These are phyloP conservation scores for Auricularia cornea DNA, from an alignment of 768 basidiomycete species.

Conservation along the genomic window DNA sequence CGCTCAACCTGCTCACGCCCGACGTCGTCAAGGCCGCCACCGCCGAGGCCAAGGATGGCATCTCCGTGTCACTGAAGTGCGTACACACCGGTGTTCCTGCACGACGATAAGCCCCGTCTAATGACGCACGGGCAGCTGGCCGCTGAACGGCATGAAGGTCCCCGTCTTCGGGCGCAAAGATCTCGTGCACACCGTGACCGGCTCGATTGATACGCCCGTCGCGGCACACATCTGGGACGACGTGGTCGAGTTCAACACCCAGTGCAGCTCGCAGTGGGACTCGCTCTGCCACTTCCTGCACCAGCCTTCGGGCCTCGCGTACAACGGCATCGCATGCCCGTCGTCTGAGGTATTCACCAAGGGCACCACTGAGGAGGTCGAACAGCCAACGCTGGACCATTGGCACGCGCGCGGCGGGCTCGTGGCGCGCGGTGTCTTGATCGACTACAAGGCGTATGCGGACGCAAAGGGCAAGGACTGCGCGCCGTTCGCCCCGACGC, in stretches of 20 bases:
- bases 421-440: constrained; percentile 59
- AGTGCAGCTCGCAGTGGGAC: constrained; percentile 67
- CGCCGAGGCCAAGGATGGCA: constrained; percentile 34
- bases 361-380: neutral
- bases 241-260: constrained; percentile 37
- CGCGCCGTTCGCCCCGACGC: constrained; percentile 53
- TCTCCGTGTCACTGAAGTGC: constrained; percentile 28
- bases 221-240: constrained; percentile 12
- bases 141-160: neutral
- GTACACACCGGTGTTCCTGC: no score
- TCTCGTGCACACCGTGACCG: constrained; percentile 1
- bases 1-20: constrained; percentile 55
- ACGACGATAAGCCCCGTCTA: neutral
- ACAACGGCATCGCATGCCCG: constrained; percentile 1
- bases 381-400: neutral
- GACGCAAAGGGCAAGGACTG: constrained; percentile 33
- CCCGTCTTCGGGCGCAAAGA: constrained; percentile 21
- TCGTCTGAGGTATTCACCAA: neutral
- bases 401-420: constrained; percentile 28
- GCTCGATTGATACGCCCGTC: constrained; percentile 13
- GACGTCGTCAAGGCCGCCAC: constrained; percentile 53
- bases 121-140: neutral
- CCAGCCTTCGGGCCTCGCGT: constrained; percentile 2
- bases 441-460: constrained; percentile 53
- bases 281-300: constrained; percentile 54